These are phyloP conservation scores for Takashimella tepidaria DNA, from an alignment of 1,284 basidiomycete genomes.

Conservation along the genomic window DNA sequence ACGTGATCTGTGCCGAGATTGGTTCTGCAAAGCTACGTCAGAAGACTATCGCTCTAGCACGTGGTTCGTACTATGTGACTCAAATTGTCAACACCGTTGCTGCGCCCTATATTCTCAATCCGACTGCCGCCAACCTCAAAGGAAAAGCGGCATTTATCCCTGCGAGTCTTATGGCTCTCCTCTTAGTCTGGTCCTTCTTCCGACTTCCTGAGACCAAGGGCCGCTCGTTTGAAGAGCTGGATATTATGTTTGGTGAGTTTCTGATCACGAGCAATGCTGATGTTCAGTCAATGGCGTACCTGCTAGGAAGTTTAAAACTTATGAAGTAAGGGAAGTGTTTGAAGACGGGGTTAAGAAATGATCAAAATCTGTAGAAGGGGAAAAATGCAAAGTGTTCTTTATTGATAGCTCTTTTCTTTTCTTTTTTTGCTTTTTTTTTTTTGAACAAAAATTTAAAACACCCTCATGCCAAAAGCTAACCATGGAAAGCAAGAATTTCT, in stretches of 20 bases:
- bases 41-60: slow-evolving; percentile 36
- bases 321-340: no score
- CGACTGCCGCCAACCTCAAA: slow-evolving; percentile 25
- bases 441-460: no score
- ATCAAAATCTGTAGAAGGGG: no score
- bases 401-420: no score
- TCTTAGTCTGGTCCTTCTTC: slow-evolving; percentile 21
- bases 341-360: no score
- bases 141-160: slow-evolving; percentile 32
- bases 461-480: no score
- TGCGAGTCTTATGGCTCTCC: slow-evolving; percentile 19
- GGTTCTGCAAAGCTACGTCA: slow-evolving; percentile 35
- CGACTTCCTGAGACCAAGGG: slow-evolving; percentile 45
- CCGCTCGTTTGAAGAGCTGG: slow-evolving; percentile 44
- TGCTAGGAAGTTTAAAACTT: no score
- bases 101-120: slow-evolving; percentile 28
- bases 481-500: no score
- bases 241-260: slow-evolving; percentile 45
- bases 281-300: no score
- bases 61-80: slow-evolving; percentile 46
- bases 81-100: slow-evolving; percentile 26
- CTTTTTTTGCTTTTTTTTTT: no score
- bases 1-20: slow-evolving; percentile 10
- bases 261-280: no score
- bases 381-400: no score